Conservation (phyloP, 2,329 filamentous ascomycete species). For the Pyrenochaeta sp. region DNA sequence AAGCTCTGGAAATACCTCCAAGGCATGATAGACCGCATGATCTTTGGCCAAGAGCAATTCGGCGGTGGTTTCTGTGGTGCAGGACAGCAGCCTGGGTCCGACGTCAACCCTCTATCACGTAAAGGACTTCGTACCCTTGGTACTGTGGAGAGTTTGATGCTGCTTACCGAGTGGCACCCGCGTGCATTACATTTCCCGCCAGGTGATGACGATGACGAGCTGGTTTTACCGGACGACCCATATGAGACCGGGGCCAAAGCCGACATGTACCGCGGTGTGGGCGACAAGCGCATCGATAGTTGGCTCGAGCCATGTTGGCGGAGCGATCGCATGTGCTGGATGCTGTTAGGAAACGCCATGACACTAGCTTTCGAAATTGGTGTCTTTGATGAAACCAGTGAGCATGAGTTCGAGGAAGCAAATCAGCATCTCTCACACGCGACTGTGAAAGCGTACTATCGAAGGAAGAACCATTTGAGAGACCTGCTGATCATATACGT, state of each 20-base stretch:
- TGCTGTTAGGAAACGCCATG: conserved; percentile 90
- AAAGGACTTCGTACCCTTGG: conserved; percentile 85
- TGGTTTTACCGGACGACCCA: conserved; percentile 73
- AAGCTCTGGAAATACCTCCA: conserved; percentile 94
- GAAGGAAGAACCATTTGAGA: conserved; percentile 81
- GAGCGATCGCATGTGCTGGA: conserved; percentile 93
- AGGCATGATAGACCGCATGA: conserved; percentile 91
- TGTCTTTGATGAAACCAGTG: conserved; percentile 90
- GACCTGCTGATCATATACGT: conserved; percentile 88
- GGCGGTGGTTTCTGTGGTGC: conserved; percentile 85
- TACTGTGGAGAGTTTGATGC: conserved; percentile 91
- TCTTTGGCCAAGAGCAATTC: conserved; percentile 97
- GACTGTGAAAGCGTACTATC: conserved; percentile 78
- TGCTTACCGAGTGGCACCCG: conserved; percentile 97
- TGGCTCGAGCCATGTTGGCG: conserved; percentile 97
- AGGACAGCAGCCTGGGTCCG: conserved; percentile 71
- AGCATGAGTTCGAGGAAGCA: conserved; percentile 61
- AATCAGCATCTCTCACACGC: conserved; percentile 50
- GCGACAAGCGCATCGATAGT: conserved; percentile 86
- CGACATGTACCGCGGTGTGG: conserved; percentile 65
- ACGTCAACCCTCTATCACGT: conserved; percentile 64
- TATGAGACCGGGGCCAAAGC: conserved; percentile 51
- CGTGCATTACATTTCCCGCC: conserved; percentile 91
- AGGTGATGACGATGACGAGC: conserved; percentile 69
- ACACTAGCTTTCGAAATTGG: conserved; percentile 92